Evolutionary conservation across 2,329 filamentous ascomycete genomes (phyloP).

Genomic region (Fusarium anguioides): DNA sequence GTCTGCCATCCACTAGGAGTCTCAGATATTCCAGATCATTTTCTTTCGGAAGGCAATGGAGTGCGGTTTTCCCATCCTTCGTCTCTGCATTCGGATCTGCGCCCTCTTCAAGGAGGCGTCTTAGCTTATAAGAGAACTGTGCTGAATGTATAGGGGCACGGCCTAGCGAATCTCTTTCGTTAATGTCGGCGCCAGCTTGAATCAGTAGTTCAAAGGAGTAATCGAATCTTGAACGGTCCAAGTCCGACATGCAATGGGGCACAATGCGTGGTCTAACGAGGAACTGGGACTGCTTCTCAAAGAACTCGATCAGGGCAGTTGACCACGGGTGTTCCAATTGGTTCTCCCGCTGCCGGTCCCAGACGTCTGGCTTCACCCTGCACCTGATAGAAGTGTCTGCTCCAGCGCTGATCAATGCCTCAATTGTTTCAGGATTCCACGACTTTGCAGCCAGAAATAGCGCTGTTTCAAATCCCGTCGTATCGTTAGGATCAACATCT

Average conservation of each 20-base stretch:
- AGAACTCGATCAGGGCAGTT: conserved; percentile 2
- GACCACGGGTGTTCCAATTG: background rate
- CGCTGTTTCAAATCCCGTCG: conserved; percentile 31
- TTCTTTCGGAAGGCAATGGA: conserved; percentile 32
- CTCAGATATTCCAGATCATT: conserved; percentile 13
- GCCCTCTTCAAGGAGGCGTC: conserved; percentile 38
- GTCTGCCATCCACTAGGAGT: conserved; percentile 40
- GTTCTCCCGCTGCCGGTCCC: background rate
- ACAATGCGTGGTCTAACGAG: background rate
- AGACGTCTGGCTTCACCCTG: background rate
- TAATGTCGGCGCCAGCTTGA: conserved; percentile 39
- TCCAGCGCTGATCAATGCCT: conserved; percentile 46
- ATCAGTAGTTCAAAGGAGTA: conserved; percentile 34
- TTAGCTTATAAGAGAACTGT: conserved; percentile 2
- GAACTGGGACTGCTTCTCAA: background rate
- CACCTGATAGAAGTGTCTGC: conserved; percentile 45
- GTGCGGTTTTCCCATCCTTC: conserved; percentile 7
- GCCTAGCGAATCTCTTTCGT: conserved; percentile 27
- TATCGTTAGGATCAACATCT: conserved; percentile 48
- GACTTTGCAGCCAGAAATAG: conserved; percentile 31
- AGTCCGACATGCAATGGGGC: background rate
- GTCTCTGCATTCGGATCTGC: conserved; percentile 38
- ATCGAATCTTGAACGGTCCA: background rate
- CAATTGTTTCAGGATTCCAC: conserved; percentile 28
- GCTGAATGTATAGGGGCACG: conserved; percentile 37